Base-by-base conservation (phyloP, 2,329 filamentous ascomycete species). In the Drechslerella dactyloides region DNA sequence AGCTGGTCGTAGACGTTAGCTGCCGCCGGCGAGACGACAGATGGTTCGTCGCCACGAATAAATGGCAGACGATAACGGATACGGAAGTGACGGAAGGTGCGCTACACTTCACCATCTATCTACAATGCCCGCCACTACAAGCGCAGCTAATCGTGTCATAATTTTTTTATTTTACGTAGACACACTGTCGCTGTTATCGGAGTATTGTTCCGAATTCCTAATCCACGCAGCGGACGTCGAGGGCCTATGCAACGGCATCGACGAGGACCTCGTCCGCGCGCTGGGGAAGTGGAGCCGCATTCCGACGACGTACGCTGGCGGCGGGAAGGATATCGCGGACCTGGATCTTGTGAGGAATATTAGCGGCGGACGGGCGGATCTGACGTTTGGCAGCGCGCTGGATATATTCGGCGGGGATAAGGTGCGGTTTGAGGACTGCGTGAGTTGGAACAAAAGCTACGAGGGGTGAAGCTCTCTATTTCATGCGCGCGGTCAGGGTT, bases 11-110 rank as follows among this genome's bases (percentile, higher is more conserved):
- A 78, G 94, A 99, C 78, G 85, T 99, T 23, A 96, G 92, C 80
- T 99, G 94, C 79, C 87, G 94, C 57, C 84, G 88, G 68, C 88
- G 87, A 70, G 89, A 84, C 40, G 83, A 88, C 63, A 88, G 83
- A 42, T 99, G 94, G 94, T 92, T 90, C 77, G 94, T 99, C n/a
- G 93, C 94, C 62, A 99, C 96, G 89, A 91, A 99, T 80, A 96
- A 96, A 80, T 99, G 94, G 94, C 94, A 97, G 83, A 96, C 91
- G 0, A 89, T 97, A 63, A 97, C 94, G 1, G 91, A 97, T 77
- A 96, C 96, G 87, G 91, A 97, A 79, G 87, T 99, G 74, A 93
- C 89, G 74, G 83, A 90, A 84, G 90, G 93, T 93, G 81, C 73
- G 80, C 75, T 19, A 60, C 44, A 58, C 50, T 10, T 33, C 7